A percentile compares a stretch with the other conserved stretches of the same genome.
Evolutionary conservation across 73 alveolate genomes (phyloP).

Genomic region (Paraurostyla sp.): DNA sequence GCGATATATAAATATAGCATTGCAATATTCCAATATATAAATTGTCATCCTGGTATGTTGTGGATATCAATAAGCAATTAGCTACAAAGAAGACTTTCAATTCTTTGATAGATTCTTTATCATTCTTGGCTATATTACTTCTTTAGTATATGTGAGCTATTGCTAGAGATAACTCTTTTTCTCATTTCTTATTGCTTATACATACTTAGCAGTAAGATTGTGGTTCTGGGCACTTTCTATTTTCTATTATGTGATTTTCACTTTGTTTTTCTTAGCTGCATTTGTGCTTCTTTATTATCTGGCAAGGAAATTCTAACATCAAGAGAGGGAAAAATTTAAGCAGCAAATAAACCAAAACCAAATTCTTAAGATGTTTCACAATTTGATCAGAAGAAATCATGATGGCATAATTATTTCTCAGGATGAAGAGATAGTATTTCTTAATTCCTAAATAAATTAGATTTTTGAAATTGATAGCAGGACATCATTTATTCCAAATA

Average conservation of each 20-base stretch:
- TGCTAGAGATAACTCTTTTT: neutral
- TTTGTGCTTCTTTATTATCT: neutral
- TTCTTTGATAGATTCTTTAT: constrained; percentile 1
- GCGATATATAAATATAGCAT: neutral
- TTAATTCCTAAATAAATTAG: neutral
- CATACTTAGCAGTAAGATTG: neutral
- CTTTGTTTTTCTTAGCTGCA: constrained; percentile 1
- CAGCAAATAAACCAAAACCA: neutral
- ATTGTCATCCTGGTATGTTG: neutral
- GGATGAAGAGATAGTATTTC: neutral
- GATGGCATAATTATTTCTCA: constrained; percentile 44
- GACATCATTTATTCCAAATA: too few species aligned
- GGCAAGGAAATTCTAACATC: neutral
- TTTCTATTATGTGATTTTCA: neutral
- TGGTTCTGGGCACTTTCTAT: neutral
- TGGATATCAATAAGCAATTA: constrained; percentile 11
- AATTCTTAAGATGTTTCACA: constrained; percentile 1
- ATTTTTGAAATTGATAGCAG: neutral
- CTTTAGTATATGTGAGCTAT: neutral
- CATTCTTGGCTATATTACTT: neutral
- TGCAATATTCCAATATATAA: neutral
- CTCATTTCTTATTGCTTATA: neutral
- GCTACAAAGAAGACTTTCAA: neutral
- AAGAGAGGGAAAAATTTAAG: constrained; percentile 3
- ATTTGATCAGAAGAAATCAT: neutral